Evolutionary conservation across 495 filamentous ascomycete genomes (phyloP).

Genomic region (Trichoderma virens): DNA sequence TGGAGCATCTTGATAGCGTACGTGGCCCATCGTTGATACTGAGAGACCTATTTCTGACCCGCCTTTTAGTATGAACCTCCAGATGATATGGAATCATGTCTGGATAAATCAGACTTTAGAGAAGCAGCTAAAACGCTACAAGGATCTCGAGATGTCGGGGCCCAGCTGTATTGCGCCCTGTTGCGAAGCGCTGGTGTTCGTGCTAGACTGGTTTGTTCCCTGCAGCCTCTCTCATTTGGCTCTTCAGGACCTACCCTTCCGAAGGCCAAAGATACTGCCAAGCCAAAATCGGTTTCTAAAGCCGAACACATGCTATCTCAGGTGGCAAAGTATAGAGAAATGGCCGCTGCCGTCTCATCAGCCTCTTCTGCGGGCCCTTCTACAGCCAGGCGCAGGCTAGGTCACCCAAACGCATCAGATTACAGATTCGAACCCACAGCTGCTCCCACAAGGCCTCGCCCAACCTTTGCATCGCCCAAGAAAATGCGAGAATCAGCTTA

Average conservation of each 20-base stretch:
- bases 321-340: constrained; percentile 26
- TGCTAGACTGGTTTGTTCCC: constrained; percentile 84
- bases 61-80: constrained; percentile 40
- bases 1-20: constrained; percentile 51
- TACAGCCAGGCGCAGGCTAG: constrained; percentile 27
- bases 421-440: constrained; percentile 26
- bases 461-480: constrained; percentile 23
- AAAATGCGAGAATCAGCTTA: constrained; percentile 54
- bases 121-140: constrained; percentile 53
- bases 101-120: constrained; percentile 63
- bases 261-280: constrained; percentile 31
- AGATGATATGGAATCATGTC: constrained; percentile 41
- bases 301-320: constrained; percentile 25
- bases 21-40: constrained; percentile 11
- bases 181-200: constrained; percentile 71
- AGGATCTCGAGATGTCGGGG: constrained; percentile 83
- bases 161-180: constrained; percentile 82
- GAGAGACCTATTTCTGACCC: constrained; percentile 18
- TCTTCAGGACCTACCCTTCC: constrained; percentile 41
- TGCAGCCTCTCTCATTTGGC: constrained; percentile 73
- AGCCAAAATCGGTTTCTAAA: constrained; percentile 20
- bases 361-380: constrained; percentile 11
- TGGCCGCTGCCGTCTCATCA: constrained; percentile 14
- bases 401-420: constrained; percentile 34
- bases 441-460: constrained; percentile 18